These are phyloP conservation scores for Macadamia integrifolia DNA, from an alignment of 164 flowering plant species.

Conservation along the genomic window DNA sequence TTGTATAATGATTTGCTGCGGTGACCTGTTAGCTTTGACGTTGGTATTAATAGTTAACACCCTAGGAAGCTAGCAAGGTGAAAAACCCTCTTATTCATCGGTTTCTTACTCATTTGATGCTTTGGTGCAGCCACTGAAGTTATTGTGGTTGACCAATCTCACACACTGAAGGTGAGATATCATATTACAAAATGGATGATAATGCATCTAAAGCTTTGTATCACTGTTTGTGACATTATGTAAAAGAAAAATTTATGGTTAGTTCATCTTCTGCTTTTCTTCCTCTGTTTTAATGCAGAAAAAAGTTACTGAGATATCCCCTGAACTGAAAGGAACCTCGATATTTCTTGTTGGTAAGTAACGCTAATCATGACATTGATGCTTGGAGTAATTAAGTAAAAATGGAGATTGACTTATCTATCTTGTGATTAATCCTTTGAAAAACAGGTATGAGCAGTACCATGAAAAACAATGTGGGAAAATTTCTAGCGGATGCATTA, in stretches of 20 bases:
- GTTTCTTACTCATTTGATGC: neutral
- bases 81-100: too few species aligned
- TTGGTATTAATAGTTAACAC: too few species aligned
- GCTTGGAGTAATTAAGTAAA: neutral
- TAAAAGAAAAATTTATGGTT: neutral
- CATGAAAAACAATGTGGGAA: constrained; percentile 55
- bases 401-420: neutral
- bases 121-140: constrained; percentile 18
- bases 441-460: constrained; percentile 55
- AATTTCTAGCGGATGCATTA: constrained; percentile 56
- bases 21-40: too few species aligned
- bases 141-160: constrained; percentile 24
- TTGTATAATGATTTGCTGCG: too few species aligned
- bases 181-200: neutral
- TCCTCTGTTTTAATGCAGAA: constrained; percentile 44
- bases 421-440: neutral
- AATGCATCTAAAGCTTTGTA: neutral
- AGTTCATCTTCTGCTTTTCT: neutral
- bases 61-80: neutral
- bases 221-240: neutral
- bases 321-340: constrained; percentile 75
- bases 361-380: neutral
- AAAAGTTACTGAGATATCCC: constrained; percentile 49
- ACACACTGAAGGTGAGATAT: constrained; percentile 44
- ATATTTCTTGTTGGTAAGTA: constrained; percentile 72